Percentiles rank a stretch among this genome's conserved stretches.
Evolutionary conservation across 805 yeast genomes (phyloP).

Genomic region (Starmerella cellae): DNA sequence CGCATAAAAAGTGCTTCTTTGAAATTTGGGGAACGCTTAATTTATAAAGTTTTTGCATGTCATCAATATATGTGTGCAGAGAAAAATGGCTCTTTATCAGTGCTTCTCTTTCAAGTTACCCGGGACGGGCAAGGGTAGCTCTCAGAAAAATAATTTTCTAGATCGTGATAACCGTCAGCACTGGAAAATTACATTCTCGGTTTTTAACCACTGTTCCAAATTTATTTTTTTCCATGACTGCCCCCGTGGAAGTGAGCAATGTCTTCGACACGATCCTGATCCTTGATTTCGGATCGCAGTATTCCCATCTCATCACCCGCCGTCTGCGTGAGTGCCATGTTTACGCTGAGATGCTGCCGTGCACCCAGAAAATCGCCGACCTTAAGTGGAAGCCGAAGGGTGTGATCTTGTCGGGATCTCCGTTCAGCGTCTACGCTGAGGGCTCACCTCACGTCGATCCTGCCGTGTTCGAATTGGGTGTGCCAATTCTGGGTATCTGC

Average conservation of each 20-base stretch:
- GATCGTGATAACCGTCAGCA: too few relatives aligned
- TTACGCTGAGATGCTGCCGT: conserved; percentile 98
- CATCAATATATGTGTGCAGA: too few relatives aligned
- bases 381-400: conserved; percentile 93
- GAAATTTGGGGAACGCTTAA: too few relatives aligned
- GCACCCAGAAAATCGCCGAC: conserved; percentile 92
- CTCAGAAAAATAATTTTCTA: too few relatives aligned
- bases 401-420: conserved; percentile 91
- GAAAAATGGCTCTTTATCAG: too few relatives aligned
- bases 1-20: too few relatives aligned
- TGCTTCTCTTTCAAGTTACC: too few relatives aligned
- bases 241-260: conserved; percentile 50
- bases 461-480: conserved; percentile 76
- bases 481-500: conserved; percentile 94
- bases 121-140: too few relatives aligned
- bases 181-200: too few relatives aligned
- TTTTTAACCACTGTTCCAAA: too few relatives aligned
- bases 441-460: conserved; percentile 98
- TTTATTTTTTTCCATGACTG: conserved; percentile 7
- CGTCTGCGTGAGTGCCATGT: conserved; percentile 95
- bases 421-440: conserved; percentile 89
- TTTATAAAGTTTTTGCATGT: too few relatives aligned
- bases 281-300: conserved; percentile 96
- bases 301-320: conserved; percentile 87
- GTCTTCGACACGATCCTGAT: conserved; percentile 95